These are phyloP conservation scores for Vigna mungo DNA, from an alignment of 306 rosid species.

Conservation along the genomic window DNA sequence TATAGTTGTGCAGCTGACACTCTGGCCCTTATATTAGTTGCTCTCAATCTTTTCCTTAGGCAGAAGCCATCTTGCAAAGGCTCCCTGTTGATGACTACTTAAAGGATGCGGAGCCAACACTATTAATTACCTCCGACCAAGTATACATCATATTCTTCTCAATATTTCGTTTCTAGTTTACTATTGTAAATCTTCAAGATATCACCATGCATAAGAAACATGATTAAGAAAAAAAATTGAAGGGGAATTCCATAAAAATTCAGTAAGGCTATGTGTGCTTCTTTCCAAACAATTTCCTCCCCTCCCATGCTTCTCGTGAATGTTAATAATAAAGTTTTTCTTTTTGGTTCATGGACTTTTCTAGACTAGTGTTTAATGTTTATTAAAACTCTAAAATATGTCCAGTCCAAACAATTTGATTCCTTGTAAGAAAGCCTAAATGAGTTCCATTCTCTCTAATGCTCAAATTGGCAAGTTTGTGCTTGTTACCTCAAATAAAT, in stretches of 20 bases:
- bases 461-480: conserved; percentile 29
- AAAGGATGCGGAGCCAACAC: conserved; percentile 74
- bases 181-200: conserved; percentile 28
- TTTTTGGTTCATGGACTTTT: not conserved
- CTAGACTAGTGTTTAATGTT: conserved; percentile 16
- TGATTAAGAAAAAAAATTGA: conserved; percentile 1
- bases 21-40: conserved; percentile 51
- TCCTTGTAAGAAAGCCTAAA: conserved; percentile 36
- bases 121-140: conserved; percentile 94
- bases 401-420: conserved; percentile 28
- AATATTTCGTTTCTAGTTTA: conserved; percentile 42
- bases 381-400: conserved; percentile 35
- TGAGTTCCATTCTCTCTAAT: conserved; percentile 29
- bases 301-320: conserved; percentile 16
- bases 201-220: conserved; percentile 25
- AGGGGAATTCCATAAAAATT: not conserved
- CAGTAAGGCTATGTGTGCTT: conserved; percentile 17
- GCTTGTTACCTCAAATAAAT: conserved; percentile 58
- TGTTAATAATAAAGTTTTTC: conserved; percentile 11
- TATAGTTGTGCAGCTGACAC: conserved; percentile 44
- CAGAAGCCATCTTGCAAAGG: conserved; percentile 81
- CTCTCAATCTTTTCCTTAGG: conserved; percentile 74
- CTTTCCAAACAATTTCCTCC: not conserved
- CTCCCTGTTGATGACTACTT: conserved; percentile 72
- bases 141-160: conserved; percentile 67